phyloP scores from a whole-genome alignment of 2,329 filamentous ascomycete genomes.

The Aschersonia sp. region DNA sequence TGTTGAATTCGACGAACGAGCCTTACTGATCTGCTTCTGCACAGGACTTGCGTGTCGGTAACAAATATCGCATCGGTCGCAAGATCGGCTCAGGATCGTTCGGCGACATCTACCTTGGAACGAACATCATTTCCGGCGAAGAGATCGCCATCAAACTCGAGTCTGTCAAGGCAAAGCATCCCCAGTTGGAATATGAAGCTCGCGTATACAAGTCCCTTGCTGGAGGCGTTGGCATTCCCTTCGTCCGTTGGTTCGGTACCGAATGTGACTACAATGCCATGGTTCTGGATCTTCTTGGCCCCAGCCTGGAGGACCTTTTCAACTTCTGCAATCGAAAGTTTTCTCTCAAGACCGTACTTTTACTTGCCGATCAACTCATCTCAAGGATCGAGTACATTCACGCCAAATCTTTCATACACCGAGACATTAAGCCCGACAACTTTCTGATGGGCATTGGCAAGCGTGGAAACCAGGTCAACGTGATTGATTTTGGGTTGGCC shows the following conservation, averaged over 20 bases:
- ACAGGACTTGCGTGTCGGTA: constrained; percentile 95
- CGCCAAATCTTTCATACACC: constrained; percentile 98
- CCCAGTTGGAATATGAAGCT: constrained; percentile 96
- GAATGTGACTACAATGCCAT: constrained; percentile 99
- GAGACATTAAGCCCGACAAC: constrained; percentile 99
- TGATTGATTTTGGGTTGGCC: constrained; percentile 96
- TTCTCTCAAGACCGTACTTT: constrained; percentile 92
- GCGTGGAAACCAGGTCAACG: constrained; percentile 98
- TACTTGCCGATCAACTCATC: constrained; percentile 95
- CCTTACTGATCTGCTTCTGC: background rate
- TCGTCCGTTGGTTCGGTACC: constrained; percentile 98
- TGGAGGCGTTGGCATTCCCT: constrained; percentile 93
- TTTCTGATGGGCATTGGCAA: constrained; percentile 99
- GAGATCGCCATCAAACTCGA: constrained; percentile 99
- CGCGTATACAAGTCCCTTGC: constrained; percentile 84
- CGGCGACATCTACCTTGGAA: constrained; percentile 96
- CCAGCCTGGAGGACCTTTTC: constrained; percentile 94
- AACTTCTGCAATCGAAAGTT: constrained; percentile 99
- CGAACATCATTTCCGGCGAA: constrained; percentile 98
- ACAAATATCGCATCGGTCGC: constrained; percentile 98
- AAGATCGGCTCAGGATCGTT: constrained; percentile 98
- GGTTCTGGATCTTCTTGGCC: constrained; percentile 93
- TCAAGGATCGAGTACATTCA: constrained; percentile 99
- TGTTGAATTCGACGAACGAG: too few relatives aligned
- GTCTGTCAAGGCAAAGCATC: constrained; percentile 98